Base-by-base conservation (phyloP, 2,329 filamentous ascomycete genomes). In the Incumbomyces lentus region DNA sequence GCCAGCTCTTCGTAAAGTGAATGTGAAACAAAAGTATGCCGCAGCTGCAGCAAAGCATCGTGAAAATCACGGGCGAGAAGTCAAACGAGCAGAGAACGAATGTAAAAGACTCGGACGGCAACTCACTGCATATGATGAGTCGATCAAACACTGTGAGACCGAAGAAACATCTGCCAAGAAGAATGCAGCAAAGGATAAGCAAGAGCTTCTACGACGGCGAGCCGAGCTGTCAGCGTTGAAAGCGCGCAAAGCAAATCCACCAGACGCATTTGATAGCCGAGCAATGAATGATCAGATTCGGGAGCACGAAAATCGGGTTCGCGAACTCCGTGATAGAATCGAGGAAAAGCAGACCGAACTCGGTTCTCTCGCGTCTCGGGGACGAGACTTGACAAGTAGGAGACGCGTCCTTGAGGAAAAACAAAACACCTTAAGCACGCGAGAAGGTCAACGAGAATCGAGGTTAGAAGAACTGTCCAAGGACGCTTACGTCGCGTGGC, bases 401-500 rank as follows among this genome's bases (percentile, higher is more conserved):
- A 65, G 72, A 13, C 53, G 62, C 6, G 58, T 67, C n/a, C 63
- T 63, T 4, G 56, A 76, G 52, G 55, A 58, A 2, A 74, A 80
- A 13, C 62, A 86, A 17, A 62, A 70, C 18, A 74, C 69, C 14
- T 71, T 95, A 12, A 74, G 86, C 41, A 90, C 86, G 1, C 78
- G 84, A 55, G 73, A 81, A 49, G 89, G 88, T 5, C 83, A 85
- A 58, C 82, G 86, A 54, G 69, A 84, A 46, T 77, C 67, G 40
- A 78, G 82, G 53, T 73, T 98, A 46, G 71, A 70, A 44, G 71
- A 61, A 5, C 13, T 74, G 0, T 83, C 81, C 10, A 60, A 60
- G 0, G 84, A 95, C 47, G 78, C 83, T 2, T 75, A 75, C 10
- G 69, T 61, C 53, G 87, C 81, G 2, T 95, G 86, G 80, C 72